Conservation (phyloP, 1,284 basidiomycete species). For the Moesziomyces parantarcticus region DNA sequence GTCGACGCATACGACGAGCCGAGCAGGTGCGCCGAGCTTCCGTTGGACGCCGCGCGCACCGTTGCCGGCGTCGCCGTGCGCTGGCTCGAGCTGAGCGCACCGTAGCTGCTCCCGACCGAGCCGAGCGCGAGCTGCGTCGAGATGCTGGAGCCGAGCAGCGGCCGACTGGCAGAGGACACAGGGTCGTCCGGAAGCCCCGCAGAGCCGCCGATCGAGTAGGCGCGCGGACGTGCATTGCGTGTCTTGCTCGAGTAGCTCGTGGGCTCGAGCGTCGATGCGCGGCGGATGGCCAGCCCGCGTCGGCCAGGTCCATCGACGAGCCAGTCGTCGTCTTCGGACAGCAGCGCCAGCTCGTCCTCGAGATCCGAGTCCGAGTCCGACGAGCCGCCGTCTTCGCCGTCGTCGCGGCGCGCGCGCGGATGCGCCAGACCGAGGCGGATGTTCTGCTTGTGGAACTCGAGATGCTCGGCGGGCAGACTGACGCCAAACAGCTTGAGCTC, state of each 20-base stretch:
- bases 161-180: constrained; percentile 21
- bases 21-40: constrained; percentile 10
- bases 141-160: constrained; percentile 25
- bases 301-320: constrained; percentile 26
- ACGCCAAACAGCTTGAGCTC: constrained; percentile 59
- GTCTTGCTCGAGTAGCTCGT: constrained; percentile 19
- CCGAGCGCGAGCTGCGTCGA: constrained; percentile 8
- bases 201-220: constrained; percentile 46
- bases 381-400: constrained; percentile 44
- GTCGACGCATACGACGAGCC: constrained; percentile 41
- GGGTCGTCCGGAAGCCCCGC: constrained; percentile 49
- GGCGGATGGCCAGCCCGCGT: constrained; percentile 38
- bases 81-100: constrained; percentile 56
- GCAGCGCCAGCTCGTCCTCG: constrained; percentile 58
- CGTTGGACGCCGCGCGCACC: constrained; percentile 33
- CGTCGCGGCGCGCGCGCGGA: constrained; percentile 54
- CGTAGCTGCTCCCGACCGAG: constrained; percentile 39
- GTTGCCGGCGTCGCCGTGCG: constrained; percentile 53
- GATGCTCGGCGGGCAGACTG: constrained; percentile 63
- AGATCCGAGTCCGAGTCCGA: constrained; percentile 50
- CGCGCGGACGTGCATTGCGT: constrained; percentile 11
- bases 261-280: constrained; percentile 41
- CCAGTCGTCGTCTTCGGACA: constrained; percentile 61
- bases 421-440: constrained; percentile 65
- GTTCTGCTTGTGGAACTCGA: constrained; percentile 64